Evolutionary conservation across 495 filamentous ascomycete species (phyloP), one percentile per base, ranked within the genome.

Genomic region (Aspergillus heteromorphus): DNA sequence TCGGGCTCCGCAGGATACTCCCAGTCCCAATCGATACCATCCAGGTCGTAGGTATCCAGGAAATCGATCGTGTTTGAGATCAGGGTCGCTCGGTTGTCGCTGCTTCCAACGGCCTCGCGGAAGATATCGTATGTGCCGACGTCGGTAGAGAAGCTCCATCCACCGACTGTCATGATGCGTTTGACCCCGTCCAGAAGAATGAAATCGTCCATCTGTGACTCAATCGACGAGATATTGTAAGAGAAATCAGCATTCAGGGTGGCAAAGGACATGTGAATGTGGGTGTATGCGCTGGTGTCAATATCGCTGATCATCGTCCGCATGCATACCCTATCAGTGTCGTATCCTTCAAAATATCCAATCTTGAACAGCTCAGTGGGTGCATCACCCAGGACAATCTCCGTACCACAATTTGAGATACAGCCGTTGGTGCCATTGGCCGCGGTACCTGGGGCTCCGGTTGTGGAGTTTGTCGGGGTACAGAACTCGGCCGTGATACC

Each of bases 361-460:
- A 62, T 53, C 6, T 5, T 6, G 29, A 6, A 30, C 6, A 6
- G 23, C 36, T 2, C 30, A 29, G 25, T 51, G 50, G 11, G 19
- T 49, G 43, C 23, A 9, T 4, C 19, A 25, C 56, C 58, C 5
- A 56, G 67, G 18, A 65, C 61, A 11, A 79, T 65, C 6, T 72
- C 55, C 6, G 57, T 70, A 7, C 75, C 78, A 54, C 77, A 81
- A 59, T 75, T 76, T 17, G 64, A 75, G 27, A 78, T 73, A 62
- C 79, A 82, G 10, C 74, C 73, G 54, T 75, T 68, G 0, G 61
- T 69, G 25, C 58, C 63, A 0, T 50, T 41, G 17, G 55, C 23
- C 1, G 69, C 53, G 0, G 72, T 75, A 0, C 77, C 77, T 0
- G 76, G 76, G 1, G 66, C 60, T 47, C 72, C 60, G 8, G 61